Base-by-base conservation (phyloP, 129 eudicot species). In the Dittrichia graveolens region DNA sequence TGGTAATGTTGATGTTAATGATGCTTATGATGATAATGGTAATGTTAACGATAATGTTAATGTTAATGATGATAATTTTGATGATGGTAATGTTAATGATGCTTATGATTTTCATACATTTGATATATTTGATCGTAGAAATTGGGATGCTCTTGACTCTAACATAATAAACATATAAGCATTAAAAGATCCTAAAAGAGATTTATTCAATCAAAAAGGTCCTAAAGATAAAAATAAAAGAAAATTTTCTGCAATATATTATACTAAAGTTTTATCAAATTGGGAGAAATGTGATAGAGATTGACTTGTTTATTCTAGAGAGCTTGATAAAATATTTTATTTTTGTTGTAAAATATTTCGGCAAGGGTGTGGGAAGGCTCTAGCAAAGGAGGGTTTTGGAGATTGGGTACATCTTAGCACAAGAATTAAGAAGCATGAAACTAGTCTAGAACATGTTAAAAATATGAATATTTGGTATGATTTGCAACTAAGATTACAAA, bases 401-500 rank as follows among this genome's bases (percentile, higher is more conserved):
- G 42, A 58, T 58, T 58, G 64, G 42, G 3, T 4, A 58, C 64
- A 58, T 34, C 64, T 58, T 31, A 58, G 42, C 43, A 58, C 42
- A 7, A 34, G 43, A 58, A 13, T 65, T 65, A 65, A 42, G 24
- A 60, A 67, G 60, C 58, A 67, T 48, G 73, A 47, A 67, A 13
- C 8, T 11, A 34, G 60, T 31, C 19, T 34, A 24, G 73, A 75
- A 24, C 79, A 75, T 19, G n/a, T 75, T 3, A 47, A 1, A 13
- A 75, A 65, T 42, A 44, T 65, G 39, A 8, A 4, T n/a, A 65
- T 56, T 50, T 75, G 79, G 79, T 42, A 13, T 54, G 74, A 77
- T 7, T n/a, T 77, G 45, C 75, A 62, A 18, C 1, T 19, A 38
- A 47, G 75, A 43, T 34, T 75, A 1, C 43, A 50, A 41, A 65